Evolutionary conservation across 805 yeast species (phyloP), one percentile per base, ranked within the genome.

Genomic region (Cyberlindnera maclurae): DNA sequence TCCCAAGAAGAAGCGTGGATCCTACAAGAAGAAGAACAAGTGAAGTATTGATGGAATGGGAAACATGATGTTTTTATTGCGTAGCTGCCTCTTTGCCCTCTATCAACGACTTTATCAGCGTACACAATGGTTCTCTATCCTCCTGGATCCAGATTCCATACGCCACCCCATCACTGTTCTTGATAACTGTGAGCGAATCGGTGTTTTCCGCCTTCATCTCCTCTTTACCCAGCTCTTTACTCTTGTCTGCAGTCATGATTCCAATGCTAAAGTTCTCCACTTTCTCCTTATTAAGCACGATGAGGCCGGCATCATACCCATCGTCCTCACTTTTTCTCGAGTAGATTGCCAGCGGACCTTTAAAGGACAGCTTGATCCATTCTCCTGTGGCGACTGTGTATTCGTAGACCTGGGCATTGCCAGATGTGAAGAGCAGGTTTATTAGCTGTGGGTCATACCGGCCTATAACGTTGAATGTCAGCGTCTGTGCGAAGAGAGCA

Each of bases 91-190:
- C 31, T 34, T 34, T 33, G 4, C 38, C 48, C 12, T 40, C 31
- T 8, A 51, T 38, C 12, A 58, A 50, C 1, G 50, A 49, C 38
- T 60, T 60, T 15, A 69, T 51, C 36, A 69, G 44, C 50, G 77
- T 74, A 49, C 64, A 73, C 31, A 83, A 62, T 48, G 74, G 73
- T 33, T 70, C 70, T 57, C 90, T 67, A 51, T 82, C 89, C 40
- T 82, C 77, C 53, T 80, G 84, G 15, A 83, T 69, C 93, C 93
- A 84, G 34, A 84, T 62, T 1, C 94, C 94, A 56, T 71, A 83
- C 11, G 82, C 79, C 33, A 80, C 84, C 16, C 82, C 87, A 36
- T 73, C 63, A 36, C 79, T 62, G 51, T 77, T 79, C 54, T 78
- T 78, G 15, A 84, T 72, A 39, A 84, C 83, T 30, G 84, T 74